Evolutionary conservation across 176 grass and related monocot species (phyloP).

Genomic region (Tillandsia fasciculata): DNA sequence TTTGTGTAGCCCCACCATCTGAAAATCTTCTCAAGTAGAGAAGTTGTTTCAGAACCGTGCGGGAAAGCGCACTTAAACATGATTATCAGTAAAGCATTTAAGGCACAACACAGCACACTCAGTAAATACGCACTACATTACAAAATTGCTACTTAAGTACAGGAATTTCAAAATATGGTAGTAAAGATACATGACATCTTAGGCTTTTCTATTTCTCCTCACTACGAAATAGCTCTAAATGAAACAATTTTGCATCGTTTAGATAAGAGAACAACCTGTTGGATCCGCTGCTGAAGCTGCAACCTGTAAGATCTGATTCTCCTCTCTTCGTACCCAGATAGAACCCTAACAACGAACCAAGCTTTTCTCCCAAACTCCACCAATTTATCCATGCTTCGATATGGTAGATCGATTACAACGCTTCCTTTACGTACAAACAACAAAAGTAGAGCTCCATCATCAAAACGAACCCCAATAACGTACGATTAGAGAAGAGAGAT

Average conservation of each 20-base stretch:
- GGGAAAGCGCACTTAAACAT: too few species aligned
- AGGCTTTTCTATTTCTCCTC: too few species aligned
- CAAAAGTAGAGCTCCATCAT: not conserved
- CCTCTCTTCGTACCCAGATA: constrained; percentile 82
- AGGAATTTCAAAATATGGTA: too few species aligned
- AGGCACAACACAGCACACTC: too few species aligned
- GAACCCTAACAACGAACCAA: constrained; percentile 76
- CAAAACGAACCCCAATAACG: not conserved
- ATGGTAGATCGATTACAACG: not conserved
- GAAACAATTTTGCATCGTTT: not conserved
- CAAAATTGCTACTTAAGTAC: too few species aligned
- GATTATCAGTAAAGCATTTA: too few species aligned
- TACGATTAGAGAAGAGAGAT: not conserved
- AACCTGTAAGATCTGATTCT: constrained; percentile 78
- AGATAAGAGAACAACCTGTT: constrained; percentile 26
- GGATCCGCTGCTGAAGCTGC: constrained; percentile 57
- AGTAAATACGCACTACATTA: too few species aligned
- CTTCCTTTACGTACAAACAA: constrained; percentile 1
- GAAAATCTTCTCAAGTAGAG: too few species aligned
- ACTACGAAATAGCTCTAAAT: not conserved
- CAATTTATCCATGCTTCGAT: constrained; percentile 52
- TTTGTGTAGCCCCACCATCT: too few species aligned
- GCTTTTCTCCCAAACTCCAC: constrained; percentile 63
- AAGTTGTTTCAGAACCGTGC: too few species aligned
- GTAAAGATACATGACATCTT: too few species aligned